Evolutionary conservation across 306 rosid genomes (phyloP), one percentile per base, ranked within the genome.

Genomic region (Malus orientalis): DNA sequence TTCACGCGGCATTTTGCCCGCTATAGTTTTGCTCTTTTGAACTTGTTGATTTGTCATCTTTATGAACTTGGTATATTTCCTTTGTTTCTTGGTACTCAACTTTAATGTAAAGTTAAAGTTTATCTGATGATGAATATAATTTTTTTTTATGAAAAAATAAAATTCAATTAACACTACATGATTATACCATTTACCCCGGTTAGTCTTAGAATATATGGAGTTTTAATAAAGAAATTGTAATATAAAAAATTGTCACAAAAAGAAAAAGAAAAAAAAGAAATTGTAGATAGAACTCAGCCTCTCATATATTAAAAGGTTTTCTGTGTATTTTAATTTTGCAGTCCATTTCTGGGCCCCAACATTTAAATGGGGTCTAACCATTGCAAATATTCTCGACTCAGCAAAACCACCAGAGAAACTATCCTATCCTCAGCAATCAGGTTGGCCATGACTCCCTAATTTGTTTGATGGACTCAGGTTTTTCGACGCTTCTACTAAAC

Each of bases 321-420:
- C n/a, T 33, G 1, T 66, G 3, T 36, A 16, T 33, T 20, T 25
- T 38, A 8, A 25, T 36, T 22, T 32, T 76, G 44, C 69, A 74
- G 79, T 80, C 29, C 79, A 80, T 60, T 80, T 80, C 27, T 80
- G 83, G 83, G 83, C 83, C 57, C 83, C 83, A 74, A 59, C 70
- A 8, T 74, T 68, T 25, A 80, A 80, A 74, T 80, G 83, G 83
- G 79, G 78, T 25, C 18, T 74, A 67, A 66, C 71, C 29, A 74
- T 80, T 59, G 79, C 83, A 45, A 80, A 80, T 36, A 32, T 80
- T 23, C 55, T 80, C 6, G 79, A 74, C 53, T 74, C 79, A 22
- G n/a, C 79, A 47, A 74, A 74, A 71, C 61, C 83, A 30, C 75
- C 83, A 30, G 83, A 80, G 51, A 57, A 80, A 57, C 32, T 80